These are phyloP conservation scores for Furcasterigmium sp. DNA, from an alignment of 2,329 filamentous ascomycete genomes.

Conservation along the genomic window DNA sequence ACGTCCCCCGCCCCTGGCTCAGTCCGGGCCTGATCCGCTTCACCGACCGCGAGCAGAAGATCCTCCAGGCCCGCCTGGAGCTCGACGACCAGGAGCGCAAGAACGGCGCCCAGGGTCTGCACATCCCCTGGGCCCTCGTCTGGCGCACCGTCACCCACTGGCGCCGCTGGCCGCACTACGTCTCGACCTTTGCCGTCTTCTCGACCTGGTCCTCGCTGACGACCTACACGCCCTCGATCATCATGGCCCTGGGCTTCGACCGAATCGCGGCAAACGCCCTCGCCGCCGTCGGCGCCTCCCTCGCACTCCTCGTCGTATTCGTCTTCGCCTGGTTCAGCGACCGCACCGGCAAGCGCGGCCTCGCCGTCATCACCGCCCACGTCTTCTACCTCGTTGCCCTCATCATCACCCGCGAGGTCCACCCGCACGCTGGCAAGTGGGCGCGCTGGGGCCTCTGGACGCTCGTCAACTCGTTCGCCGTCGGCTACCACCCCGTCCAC, in stretches of 20 bases:
- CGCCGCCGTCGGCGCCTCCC: slow-evolving; percentile 32
- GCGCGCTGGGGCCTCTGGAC: slow-evolving; percentile 46
- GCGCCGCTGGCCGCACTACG: slow-evolving; percentile 41
- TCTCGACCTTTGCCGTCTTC: slow-evolving; percentile 44
- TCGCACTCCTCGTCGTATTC: slow-evolving; percentile 42
- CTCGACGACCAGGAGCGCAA: slow-evolving; percentile 22
- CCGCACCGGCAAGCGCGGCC: slow-evolving; percentile 34
- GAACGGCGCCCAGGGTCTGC: slow-evolving; percentile 25
- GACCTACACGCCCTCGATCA: slow-evolving; percentile 44
- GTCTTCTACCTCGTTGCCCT: slow-evolving; percentile 37
- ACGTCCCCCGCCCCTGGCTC: slow-evolving; percentile 30
- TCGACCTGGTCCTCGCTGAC: slow-evolving; percentile 47
- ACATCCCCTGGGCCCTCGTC: slow-evolving; percentile 31
- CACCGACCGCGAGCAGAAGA: slow-evolving; percentile 22
- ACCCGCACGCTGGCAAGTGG: slow-evolving; percentile 41
- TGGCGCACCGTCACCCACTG: slow-evolving; percentile 38
- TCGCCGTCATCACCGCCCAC: slow-evolving; percentile 37
- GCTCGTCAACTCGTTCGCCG: slow-evolving; percentile 41
- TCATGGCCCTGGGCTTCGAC: slow-evolving; percentile 38
- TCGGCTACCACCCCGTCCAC: slow-evolving; percentile 48
- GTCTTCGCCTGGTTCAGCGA: slow-evolving; percentile 44
- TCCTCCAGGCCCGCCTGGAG: slow-evolving; percentile 28
- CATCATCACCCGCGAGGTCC: slow-evolving; percentile 31
- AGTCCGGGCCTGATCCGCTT: slow-evolving; percentile 32
- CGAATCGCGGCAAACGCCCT: slow-evolving; percentile 41